Base-by-base conservation (phyloP, 352 stramenopile species). In the Thalassiosira ordinaria region DNA sequence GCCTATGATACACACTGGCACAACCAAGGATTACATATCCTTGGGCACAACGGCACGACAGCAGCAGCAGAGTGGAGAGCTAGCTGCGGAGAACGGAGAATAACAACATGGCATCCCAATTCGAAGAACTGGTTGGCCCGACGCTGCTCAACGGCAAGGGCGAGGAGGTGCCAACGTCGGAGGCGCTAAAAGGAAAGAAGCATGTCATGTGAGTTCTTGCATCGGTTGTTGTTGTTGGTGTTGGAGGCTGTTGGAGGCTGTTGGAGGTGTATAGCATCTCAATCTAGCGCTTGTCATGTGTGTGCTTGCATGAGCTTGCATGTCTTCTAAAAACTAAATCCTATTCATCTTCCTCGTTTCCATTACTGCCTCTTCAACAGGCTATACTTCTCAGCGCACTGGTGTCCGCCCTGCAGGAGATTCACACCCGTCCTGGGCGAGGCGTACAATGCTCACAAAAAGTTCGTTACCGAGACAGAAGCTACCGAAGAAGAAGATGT, bases 301-400 rank as follows among this genome's bases (percentile, higher is more conserved):
- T n/a, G n/a, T n/a, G n/a, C n/a, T n/a, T n/a, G n/a, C n/a, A n/a
- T n/a, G n/a, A n/a, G n/a, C n/a, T 55, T 55, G 14, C 9, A 27
- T 29, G 22, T 9, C 18, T 8, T 55, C 46, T 14, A 16, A 49
- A 64, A 29, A 37, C 14, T 2, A 47, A 4, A 53, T 22, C 5
- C 6, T 13, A 33, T 14, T 66, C 37, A 33, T 18, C n/a, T 33
- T 49, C 20, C 5, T 14, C 55, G 16, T 11, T 49, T 37, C 8
- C 3, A 62, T 16, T n/a, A n/a, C n/a, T n/a, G n/a, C n/a, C n/a
- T n/a, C n/a, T n/a, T n/a, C n/a, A n/a, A n/a, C n/a, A 83, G 76
- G 29, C 82, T 98, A 47, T 98, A 98, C 91, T 98, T 98, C 81
- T 97, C 90, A 57, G 97, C 96, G 11, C 92, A 97, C 87, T 98